phyloP scores from a whole-genome alignment of 2,329 filamentous ascomycete species.

The Xenoacremonium recifei region DNA sequence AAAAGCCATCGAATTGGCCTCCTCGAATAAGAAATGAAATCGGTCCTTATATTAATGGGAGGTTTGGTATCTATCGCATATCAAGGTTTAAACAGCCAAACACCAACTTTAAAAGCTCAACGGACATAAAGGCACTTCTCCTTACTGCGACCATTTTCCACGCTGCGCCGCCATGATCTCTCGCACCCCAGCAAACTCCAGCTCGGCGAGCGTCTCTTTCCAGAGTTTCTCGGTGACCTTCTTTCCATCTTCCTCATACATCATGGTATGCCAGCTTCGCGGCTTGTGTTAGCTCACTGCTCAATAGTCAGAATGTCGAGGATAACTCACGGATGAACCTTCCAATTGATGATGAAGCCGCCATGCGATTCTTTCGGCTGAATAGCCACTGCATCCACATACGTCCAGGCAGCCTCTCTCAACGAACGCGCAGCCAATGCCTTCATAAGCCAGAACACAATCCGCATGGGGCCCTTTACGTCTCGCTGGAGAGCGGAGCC shows the following conservation, averaged over 20 bases:
- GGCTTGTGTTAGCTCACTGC: too few relatives aligned
- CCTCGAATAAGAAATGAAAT: too few relatives aligned
- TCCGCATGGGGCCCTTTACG: not conserved
- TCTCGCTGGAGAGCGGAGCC: slow-evolving; percentile 16
- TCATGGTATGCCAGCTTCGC: not conserved
- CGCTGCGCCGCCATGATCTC: not conserved
- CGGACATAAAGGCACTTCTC: too few relatives aligned
- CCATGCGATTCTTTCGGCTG: slow-evolving; percentile 22
- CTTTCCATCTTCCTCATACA: slow-evolving; percentile 2
- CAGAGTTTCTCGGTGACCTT: slow-evolving; percentile 2
- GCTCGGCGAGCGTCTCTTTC: slow-evolving; percentile 3
- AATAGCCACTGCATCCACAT: slow-evolving; percentile 18
- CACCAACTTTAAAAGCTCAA: too few relatives aligned
- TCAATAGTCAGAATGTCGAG: not conserved
- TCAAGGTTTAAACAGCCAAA: too few relatives aligned
- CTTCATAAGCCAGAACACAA: not conserved
- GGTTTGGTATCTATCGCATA: too few relatives aligned
- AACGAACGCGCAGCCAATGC: not conserved
- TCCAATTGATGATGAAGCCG: slow-evolving; percentile 15
- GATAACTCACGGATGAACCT: slow-evolving; percentile 21
- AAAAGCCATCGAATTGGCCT: too few relatives aligned
- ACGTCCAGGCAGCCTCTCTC: slow-evolving; percentile 15
- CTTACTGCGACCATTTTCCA: too few relatives aligned
- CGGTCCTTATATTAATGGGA: too few relatives aligned
- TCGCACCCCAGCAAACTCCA: not conserved